Evolutionary conservation across 106 monocot species (phyloP).

Genomic region (Dioscorea zingiberensis): DNA sequence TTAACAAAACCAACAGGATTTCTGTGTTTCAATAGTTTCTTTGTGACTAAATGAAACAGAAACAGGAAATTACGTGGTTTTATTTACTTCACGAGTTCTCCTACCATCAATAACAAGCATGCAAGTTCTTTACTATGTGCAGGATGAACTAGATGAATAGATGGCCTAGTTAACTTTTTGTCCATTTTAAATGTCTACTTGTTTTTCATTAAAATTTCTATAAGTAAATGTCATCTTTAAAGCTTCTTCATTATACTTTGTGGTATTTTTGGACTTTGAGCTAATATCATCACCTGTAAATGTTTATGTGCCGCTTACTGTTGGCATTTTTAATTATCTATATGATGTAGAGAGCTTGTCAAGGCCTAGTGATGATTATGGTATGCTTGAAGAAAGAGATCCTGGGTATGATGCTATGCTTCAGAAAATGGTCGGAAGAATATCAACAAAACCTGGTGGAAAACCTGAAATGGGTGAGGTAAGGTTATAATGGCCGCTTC

Average conservation of each 20-base stretch:
- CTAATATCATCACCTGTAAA: not conserved
- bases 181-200: not conserved
- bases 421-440: slow-evolving; percentile 54
- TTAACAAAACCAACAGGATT: no score
- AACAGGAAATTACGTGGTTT: no score
- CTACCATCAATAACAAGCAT: not conserved
- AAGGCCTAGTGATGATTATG: slow-evolving; percentile 12
- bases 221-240: not conserved
- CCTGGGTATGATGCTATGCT: slow-evolving; percentile 63
- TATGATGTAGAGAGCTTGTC: slow-evolving; percentile 19
- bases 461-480: slow-evolving; percentile 81
- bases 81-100: not conserved
- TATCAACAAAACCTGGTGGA: slow-evolving; percentile 52
- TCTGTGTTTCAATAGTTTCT: no score
- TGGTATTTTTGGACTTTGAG: not conserved
- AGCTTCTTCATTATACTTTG: not conserved
- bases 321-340: not conserved
- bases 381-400: slow-evolving; percentile 54
- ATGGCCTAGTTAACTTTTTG: not conserved
- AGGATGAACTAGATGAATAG: not conserved
- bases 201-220: not conserved
- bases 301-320: not conserved
- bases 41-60: no score
- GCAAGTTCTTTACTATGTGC: no score
- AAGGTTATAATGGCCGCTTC: not conserved